phyloP scores from a whole-genome alignment of 2,329 filamentous ascomycete species.

The Metarhizium sp. region DNA sequence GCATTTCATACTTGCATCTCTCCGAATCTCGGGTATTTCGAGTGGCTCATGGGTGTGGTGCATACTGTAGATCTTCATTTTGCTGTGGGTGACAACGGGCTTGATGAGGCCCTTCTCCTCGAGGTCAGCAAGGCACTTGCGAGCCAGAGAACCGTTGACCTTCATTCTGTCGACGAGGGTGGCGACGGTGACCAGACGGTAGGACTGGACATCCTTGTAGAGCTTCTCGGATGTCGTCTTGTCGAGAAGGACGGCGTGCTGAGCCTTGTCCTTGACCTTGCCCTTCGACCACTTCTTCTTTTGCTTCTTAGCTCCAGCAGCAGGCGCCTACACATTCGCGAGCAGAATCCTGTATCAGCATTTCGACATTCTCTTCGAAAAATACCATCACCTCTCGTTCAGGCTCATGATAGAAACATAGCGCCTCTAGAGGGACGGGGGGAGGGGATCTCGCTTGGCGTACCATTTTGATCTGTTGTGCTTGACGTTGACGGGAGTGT shows the following conservation, averaged over 20 bases:
- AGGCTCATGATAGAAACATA: background rate
- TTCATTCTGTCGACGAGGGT: slow-evolving; percentile 99
- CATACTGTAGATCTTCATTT: slow-evolving; percentile 95
- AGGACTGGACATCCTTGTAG: slow-evolving; percentile 99
- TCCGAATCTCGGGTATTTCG: background rate
- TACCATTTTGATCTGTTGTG: slow-evolving; percentile 36
- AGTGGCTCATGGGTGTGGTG: slow-evolving; percentile 6
- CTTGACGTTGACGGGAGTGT: slow-evolving; percentile 29
- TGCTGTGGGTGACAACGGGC: slow-evolving; percentile 93
- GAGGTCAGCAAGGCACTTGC: slow-evolving; percentile 79
- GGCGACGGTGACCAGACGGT: slow-evolving; percentile 97
- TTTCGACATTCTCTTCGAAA: slow-evolving; percentile 11
- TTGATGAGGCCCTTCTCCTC: slow-evolving; percentile 99
- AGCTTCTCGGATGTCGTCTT: slow-evolving; percentile 97
- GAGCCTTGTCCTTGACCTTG: slow-evolving; percentile 99
- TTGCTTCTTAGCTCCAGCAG: slow-evolving; percentile 40
- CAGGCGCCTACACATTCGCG: slow-evolving; percentile 26
- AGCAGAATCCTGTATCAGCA: slow-evolving; percentile 4
- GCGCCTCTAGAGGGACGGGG: slow-evolving; percentile 1
- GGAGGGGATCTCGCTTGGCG: slow-evolving; percentile 11
- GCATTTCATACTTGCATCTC: background rate
- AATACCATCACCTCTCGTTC: background rate
- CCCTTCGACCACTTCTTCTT: slow-evolving; percentile 44
- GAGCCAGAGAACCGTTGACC: slow-evolving; percentile 97
- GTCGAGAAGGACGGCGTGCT: slow-evolving; percentile 98